Evolutionary conservation across 2,329 filamentous ascomycete species (phyloP), one percentile per base, ranked within the genome.

Genomic region (Pseudogymnoascus sp.): DNA sequence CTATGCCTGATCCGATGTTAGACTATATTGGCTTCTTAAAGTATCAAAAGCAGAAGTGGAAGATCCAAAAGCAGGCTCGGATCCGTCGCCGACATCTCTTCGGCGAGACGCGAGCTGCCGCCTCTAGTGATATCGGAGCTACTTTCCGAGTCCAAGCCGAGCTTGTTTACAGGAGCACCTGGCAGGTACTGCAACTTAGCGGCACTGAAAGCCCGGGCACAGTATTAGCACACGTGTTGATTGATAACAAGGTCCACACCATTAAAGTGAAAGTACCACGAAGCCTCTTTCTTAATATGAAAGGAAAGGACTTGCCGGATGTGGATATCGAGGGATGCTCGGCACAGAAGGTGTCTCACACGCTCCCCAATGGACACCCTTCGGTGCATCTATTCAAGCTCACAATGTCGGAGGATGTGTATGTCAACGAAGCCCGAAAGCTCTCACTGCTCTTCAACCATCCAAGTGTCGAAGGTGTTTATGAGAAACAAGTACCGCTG

Each of bases 21-120:
- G 89, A 99, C 75, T 99, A 99, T 69, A 79, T 85, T 17, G 91
- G 85, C 0, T 99, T 96, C 80, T 75, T 99, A 62, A 83, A 89
- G 71, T 97, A 97, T 71, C 95, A 99, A 74, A 99, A 99, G 76
- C 86, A 93, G 78, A 99, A 99, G 76, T 99, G 95, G 95, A 97
- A 93, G 78, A 88, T 97, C 38, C 95, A 99, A 74, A 96, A 92
- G 72, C 89, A 96, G 74, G 92, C 93, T 35, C 86, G 95, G 21
- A 82, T 88, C 65, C 87, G 93, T 47, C 84, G 96, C 67, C 85
- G 93, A 60, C 95, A 99, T 74, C 80, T 99, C 0, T 99, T 99
- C 71, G 95, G 95, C 65, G 93, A 99, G 71, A 87, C 89, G 64
- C 84, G 87, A 65, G 79, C 80, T 10, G 88, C 87, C 63, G 83